A percentile compares a stretch with the other conserved stretches of the same genome.
These are phyloP conservation scores for Colletotrichum sp. DNA, from an alignment of 2,329 filamentous ascomycete genomes.

Conservation along the genomic window DNA sequence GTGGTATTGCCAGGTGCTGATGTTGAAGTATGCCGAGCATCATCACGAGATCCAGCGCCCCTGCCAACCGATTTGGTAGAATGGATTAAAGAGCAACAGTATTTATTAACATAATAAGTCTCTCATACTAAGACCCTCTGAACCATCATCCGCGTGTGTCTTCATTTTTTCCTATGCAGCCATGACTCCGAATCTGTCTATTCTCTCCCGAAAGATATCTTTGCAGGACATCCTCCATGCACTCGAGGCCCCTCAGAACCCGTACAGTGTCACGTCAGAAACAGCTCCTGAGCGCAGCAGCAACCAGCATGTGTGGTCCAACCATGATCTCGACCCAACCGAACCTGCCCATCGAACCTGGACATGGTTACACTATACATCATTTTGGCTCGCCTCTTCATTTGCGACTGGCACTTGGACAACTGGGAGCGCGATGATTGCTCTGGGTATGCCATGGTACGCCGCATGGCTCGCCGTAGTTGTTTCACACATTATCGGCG, in stretches of 20 bases:
- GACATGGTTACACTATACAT: background rate
- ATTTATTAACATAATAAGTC: accelerated
- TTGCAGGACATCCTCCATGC: background rate
- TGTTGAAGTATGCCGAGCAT: background rate
- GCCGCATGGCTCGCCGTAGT: background rate
- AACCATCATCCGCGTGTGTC: background rate
- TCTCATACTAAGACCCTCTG: background rate
- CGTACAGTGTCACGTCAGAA: background rate
- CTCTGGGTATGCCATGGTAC: background rate
- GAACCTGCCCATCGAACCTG: background rate
- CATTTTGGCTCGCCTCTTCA: background rate
- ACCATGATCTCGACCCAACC: background rate
- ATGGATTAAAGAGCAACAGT: background rate
- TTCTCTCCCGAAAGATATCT: background rate
- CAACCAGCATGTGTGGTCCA: background rate
- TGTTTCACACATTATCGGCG: background rate
- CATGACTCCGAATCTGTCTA: background rate
- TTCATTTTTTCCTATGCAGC: background rate
- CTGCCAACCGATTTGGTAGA: background rate
- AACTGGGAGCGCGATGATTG: background rate
- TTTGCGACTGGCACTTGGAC: background rate
- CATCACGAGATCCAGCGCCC: background rate
- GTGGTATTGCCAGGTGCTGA: background rate
- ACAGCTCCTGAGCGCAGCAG: background rate
- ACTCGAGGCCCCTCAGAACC: background rate